A percentile compares a stretch with the other conserved stretches of the same genome.
Evolutionary conservation across 2,329 filamentous ascomycete genomes (phyloP).

Genomic region (Cadophora gregata): DNA sequence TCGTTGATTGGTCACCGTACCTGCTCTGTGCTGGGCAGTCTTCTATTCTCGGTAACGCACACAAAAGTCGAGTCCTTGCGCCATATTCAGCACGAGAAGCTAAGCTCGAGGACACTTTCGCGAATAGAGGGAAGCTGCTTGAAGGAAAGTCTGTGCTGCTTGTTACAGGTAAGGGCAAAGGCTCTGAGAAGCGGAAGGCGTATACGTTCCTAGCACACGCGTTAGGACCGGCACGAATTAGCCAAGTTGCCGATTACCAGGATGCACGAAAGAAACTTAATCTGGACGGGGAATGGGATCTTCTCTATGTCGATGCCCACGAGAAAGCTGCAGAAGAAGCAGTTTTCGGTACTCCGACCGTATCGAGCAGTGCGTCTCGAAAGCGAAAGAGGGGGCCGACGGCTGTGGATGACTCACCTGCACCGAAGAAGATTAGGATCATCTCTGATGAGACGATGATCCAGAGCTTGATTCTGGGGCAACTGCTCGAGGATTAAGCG

Average conservation of each 20-base stretch:
- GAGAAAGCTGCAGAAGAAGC: conserved; percentile 52
- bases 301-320: conserved; percentile 77
- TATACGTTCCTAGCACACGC: conserved; percentile 84
- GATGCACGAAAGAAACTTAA: conserved; percentile 67
- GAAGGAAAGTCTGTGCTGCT: conserved; percentile 71
- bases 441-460: conserved; percentile 87
- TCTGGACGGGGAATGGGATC: conserved; percentile 65
- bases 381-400: conserved; percentile 52
- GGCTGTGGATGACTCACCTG: conserved; percentile 43
- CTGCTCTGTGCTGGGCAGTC: conserved; percentile 86
- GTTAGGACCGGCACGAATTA: conserved; percentile 72
- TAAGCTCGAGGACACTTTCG: conserved; percentile 62
- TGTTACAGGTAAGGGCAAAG: conserved; percentile 68
- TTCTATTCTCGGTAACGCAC: conserved; percentile 74
- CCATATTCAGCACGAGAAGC: conserved; percentile 65
- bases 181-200: conserved; percentile 68
- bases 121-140: conserved; percentile 66
- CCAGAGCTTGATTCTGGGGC: conserved; percentile 89
- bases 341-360: conserved; percentile 37
- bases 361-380: conserved; percentile 44
- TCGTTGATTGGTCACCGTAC: conserved; percentile 81
- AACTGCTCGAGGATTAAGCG: conserved; percentile 57
- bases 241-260: conserved; percentile 67
- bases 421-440: conserved; percentile 63
- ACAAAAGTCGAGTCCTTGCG: conserved; percentile 73